Evolutionary conservation across 768 basidiomycete genomes (phyloP), one percentile per base, ranked within the genome.

Genomic region (Steccherinum ochraceum): DNA sequence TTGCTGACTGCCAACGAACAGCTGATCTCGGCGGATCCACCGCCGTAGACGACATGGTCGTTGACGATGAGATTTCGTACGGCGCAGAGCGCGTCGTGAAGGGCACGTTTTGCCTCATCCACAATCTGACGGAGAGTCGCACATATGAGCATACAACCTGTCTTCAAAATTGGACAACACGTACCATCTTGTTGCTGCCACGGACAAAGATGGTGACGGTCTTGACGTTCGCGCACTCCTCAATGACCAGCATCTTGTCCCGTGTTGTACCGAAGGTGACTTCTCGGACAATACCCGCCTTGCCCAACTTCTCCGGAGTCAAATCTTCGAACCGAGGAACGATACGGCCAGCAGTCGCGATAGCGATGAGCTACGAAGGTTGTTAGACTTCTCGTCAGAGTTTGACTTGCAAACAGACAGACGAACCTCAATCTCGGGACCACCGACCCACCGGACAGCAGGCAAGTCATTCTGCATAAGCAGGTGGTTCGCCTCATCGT

Each of bases 201-300:
- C 96, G 80, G 20, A 98, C 93, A 58, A 99, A 98, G 60, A 98
- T 86, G 5, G 96, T 98, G 41, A 98, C 95, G 27, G 95, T 94
- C 49, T 93, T 81, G 10, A 86, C 81, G 72, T 99, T 99, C 16
- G 96, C 95, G 61, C 95, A 98, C 62, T 98, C 94, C 68, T 98
- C 96, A 58, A 99, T 95, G 56, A 98, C 89, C 50, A 99, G 82
- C 96, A 99, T 99, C 76, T 97, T 97, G 70, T 99, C 96, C 54
- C 93, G 80, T 13, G 96, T 99, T 7, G 96, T 99, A 45, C 96
- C 96, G 68, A 99, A 99, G 5, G 90, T 81, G 50, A 99, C 67
- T 70, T 99, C 95, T 26, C 94, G 82, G 5, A 99, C 95, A 49
- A 95, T 71, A 12, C 96, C 96, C 0, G 96, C 96, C 53, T 81